phyloP scores from a whole-genome alignment of 176 grass and related monocot genomes.

The Thinopyrum elongatum region DNA sequence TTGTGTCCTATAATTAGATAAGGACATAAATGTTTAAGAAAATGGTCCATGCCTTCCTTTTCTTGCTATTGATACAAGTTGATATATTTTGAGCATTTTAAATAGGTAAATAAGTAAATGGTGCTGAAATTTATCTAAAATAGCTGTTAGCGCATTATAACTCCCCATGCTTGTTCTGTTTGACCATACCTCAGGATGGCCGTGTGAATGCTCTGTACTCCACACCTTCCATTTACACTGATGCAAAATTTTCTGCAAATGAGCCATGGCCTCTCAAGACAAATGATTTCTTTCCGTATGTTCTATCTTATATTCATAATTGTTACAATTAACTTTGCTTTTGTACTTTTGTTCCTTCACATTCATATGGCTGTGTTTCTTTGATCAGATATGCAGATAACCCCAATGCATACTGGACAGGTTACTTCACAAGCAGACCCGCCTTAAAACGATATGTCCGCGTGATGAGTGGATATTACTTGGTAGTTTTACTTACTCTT shows the following conservation, averaged over 20 bases:
- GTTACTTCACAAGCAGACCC: constrained; percentile 98
- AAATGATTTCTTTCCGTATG: constrained; percentile 97
- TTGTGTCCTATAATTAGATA: background rate
- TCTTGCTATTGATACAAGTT: background rate
- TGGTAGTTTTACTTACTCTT: constrained; percentile 46
- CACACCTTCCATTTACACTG: constrained; percentile 97
- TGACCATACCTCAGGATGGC: constrained; percentile 67
- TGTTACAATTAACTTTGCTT: background rate
- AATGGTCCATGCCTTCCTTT: background rate
- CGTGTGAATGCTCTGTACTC: constrained; percentile 97
- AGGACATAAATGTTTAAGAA: background rate
- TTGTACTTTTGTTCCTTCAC: background rate
- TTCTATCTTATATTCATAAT: constrained; percentile 17
- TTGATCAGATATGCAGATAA: constrained; percentile 88
- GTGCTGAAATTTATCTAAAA: background rate
- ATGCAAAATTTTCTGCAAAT: constrained; percentile 85
- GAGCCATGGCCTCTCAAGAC: constrained; percentile 92
- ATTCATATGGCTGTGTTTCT: constrained; percentile 34
- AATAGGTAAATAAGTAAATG: background rate
- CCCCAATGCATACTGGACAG: constrained; percentile 94
- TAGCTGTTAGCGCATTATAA: background rate
- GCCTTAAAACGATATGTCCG: constrained; percentile 82
- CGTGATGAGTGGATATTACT: constrained; percentile 86
- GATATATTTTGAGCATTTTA: background rate
- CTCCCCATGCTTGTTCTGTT: constrained; percentile 28